Evolutionary conservation across 306 rosid species (phyloP).

Genomic region (Echinosophora koreensis): DNA sequence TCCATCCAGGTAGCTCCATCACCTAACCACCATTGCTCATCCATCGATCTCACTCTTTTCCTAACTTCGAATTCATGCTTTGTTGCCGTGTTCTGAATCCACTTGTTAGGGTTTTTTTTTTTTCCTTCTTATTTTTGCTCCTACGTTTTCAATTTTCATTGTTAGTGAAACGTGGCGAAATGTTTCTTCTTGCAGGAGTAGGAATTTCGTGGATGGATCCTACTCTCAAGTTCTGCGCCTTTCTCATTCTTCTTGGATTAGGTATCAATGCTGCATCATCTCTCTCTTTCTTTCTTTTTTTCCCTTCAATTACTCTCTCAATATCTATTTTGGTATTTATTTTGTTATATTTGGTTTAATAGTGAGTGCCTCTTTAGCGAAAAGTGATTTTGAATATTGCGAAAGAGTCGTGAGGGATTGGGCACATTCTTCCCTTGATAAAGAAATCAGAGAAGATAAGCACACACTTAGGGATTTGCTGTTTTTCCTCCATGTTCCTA

Average conservation of each 20-base stretch:
- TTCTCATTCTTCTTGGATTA: conserved; percentile 66
- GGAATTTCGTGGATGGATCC: conserved; percentile 73
- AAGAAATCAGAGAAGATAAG: conserved; percentile 66
- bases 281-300: background rate
- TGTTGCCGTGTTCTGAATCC: conserved; percentile 4
- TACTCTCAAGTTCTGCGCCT: conserved; percentile 54
- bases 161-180: background rate
- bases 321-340: conserved; percentile 29
- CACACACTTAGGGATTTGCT: conserved; percentile 78
- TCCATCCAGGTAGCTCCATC: conserved; percentile 62
- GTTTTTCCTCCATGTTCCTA: conserved; percentile 92
- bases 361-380: conserved; percentile 57
- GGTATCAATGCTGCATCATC: conserved; percentile 53
- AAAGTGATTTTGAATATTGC: conserved; percentile 64
- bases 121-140: too few species aligned
- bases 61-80: conserved; percentile 24
- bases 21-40: conserved; percentile 1
- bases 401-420: conserved; percentile 78
- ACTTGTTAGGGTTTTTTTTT: conserved; percentile 28
- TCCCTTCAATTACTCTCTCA: background rate
- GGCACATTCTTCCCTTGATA: conserved; percentile 72
- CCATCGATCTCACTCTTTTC: background rate
- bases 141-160: background rate
- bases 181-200: conserved; percentile 49
- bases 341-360: conserved; percentile 2